Percentiles rank a stretch among this genome's conserved stretches.
Conservation (phyloP, 768 basidiomycete genomes). For the Tylopilus felleus region DNA sequence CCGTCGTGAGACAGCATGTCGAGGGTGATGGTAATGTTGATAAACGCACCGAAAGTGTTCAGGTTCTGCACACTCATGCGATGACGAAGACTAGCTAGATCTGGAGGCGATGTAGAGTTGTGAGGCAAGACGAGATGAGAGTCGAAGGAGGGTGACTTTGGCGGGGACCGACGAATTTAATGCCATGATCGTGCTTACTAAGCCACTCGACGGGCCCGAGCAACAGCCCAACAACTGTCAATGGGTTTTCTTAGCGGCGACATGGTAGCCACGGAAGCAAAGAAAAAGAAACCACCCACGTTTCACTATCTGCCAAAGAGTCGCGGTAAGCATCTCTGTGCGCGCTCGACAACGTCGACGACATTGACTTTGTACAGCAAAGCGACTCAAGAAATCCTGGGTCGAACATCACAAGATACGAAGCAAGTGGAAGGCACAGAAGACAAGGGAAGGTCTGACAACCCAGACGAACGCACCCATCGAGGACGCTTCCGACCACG, state of each 20-base stretch:
- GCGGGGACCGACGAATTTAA: slow-evolving; percentile 21
- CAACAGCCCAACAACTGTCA: not conserved
- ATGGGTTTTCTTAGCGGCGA: not conserved
- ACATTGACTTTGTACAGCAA: slow-evolving; percentile 46
- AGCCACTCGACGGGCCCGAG: slow-evolving; percentile 11
- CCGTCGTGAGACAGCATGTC: slow-evolving; percentile 9
- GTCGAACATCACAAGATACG: slow-evolving; percentile 74
- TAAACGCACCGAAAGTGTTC: slow-evolving; percentile 63
- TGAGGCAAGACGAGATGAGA: slow-evolving; percentile 33
- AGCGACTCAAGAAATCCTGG: slow-evolving; percentile 78
- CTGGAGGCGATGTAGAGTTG: slow-evolving; percentile 48
- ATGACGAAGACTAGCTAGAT: slow-evolving; percentile 46
- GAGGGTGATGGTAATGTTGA: slow-evolving; percentile 9
- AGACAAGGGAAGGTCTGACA: slow-evolving; percentile 45
- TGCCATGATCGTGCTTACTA: slow-evolving; percentile 21
- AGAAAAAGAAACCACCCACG: slow-evolving; percentile 58
- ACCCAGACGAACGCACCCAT: slow-evolving; percentile 2
- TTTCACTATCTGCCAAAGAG: slow-evolving; percentile 64
- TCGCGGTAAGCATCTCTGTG: slow-evolving; percentile 48
- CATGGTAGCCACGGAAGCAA: slow-evolving; percentile 9
- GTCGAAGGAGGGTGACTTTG: slow-evolving; percentile 19
- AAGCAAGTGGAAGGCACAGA: slow-evolving; percentile 73
- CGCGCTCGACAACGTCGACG: not conserved
- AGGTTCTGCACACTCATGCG: slow-evolving; percentile 97
- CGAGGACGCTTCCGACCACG: not conserved